phyloP scores from a whole-genome alignment of 176 grass and related monocot species.

The Leersia perrieri region DNA sequence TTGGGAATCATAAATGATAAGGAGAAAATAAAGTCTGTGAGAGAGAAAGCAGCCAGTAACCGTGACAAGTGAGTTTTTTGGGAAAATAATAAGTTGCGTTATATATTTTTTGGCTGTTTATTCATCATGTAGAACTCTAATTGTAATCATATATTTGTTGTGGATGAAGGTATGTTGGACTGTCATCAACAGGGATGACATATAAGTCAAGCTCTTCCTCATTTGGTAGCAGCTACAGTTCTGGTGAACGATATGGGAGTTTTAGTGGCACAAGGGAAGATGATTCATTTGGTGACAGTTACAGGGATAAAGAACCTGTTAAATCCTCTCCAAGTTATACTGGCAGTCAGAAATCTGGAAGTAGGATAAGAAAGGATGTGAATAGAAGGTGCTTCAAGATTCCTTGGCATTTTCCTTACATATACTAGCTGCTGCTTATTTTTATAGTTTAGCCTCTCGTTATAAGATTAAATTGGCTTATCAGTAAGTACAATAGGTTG shows the following conservation, averaged over 20 bases:
- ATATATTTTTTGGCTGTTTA: neutral
- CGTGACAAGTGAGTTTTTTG: constrained; percentile 79
- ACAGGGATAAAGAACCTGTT: constrained; percentile 59
- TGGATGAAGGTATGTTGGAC: constrained; percentile 74
- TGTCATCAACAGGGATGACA: constrained; percentile 88
- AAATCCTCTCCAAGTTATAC: constrained; percentile 42
- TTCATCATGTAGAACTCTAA: constrained; percentile 6
- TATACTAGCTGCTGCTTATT: neutral
- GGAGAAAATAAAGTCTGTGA: constrained; percentile 84
- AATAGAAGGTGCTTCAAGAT: constrained; percentile 45
- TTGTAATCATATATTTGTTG: constrained; percentile 34
- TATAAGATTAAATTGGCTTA: neutral
- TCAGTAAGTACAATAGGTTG: neutral
- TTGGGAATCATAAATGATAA: constrained; percentile 78
- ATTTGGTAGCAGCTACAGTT: constrained; percentile 62
- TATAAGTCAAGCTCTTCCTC: constrained; percentile 77
- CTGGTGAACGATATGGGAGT: constrained; percentile 73
- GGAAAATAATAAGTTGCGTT: neutral
- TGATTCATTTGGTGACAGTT: constrained; percentile 64
- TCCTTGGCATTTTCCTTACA: constrained; percentile 14
- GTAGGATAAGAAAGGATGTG: constrained; percentile 53
- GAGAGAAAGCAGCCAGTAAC: constrained; percentile 84
- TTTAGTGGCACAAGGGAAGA: constrained; percentile 64
- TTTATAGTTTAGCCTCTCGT: neutral
- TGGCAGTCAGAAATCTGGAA: constrained; percentile 40